phyloP scores from a whole-genome alignment of 164 flowering plant genomes.

The Buxus sempervirens region DNA sequence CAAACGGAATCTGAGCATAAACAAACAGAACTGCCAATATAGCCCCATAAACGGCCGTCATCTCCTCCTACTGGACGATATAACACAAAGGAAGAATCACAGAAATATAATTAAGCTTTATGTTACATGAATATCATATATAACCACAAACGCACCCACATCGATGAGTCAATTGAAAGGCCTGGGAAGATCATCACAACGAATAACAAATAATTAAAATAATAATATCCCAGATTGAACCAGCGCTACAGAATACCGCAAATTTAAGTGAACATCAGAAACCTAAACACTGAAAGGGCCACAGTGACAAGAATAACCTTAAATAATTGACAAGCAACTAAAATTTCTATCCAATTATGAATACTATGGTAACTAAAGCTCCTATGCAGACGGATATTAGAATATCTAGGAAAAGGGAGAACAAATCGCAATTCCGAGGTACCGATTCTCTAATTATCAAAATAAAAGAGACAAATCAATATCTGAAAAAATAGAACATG shows the following conservation, averaged over 20 bases:
- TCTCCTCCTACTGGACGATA: slow-evolving; percentile 6
- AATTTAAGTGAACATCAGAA: neutral
- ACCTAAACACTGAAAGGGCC: neutral
- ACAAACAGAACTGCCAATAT: slow-evolving; percentile 15
- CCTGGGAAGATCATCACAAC: neutral
- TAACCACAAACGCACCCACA: neutral
- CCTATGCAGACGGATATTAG: too few species aligned
- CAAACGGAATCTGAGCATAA: slow-evolving; percentile 18
- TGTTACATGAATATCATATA: neutral
- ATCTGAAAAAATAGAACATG: too few species aligned
- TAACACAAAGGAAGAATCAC: neutral
- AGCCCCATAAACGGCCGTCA: slow-evolving; percentile 9
- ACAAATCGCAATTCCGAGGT: too few species aligned
- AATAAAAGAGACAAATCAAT: too few species aligned
- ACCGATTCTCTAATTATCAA: too few species aligned
- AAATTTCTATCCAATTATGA: too few species aligned
- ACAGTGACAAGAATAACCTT: neutral
- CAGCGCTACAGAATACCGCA: neutral
- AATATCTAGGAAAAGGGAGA: too few species aligned
- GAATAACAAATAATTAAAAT: neutral
- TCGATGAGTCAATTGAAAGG: too few species aligned
- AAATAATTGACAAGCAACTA: too few species aligned
- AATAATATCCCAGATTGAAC: neutral
- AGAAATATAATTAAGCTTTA: neutral
- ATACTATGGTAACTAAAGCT: too few species aligned